Evolutionary conservation across 208 protist species (phyloP).

Genomic region (Trypanosomatidae sp.): DNA sequence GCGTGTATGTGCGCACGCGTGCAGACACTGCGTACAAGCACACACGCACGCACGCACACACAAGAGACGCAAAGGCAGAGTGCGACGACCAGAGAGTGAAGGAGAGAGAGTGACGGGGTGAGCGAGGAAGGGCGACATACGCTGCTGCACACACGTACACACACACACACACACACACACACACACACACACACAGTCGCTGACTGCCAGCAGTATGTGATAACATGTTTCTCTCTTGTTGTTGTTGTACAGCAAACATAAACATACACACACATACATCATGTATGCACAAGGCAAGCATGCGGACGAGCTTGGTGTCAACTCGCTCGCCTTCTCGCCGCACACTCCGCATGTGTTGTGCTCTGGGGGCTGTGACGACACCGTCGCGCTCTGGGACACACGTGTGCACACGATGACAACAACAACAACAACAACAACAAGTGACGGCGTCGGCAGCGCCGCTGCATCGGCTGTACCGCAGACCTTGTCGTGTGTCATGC

Average conservation of each 20-base stretch:
- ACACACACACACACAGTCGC: neutral
- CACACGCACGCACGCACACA: neutral
- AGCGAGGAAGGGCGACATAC: neutral
- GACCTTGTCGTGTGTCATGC: conserved; percentile 4
- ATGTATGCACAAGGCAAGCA: conserved; percentile 34
- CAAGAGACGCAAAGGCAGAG: neutral
- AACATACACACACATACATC: neutral
- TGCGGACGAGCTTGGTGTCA: conserved; percentile 64
- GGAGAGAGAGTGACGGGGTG: neutral
- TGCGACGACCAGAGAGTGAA: neutral
- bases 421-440: conserved; percentile 1
- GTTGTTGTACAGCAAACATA: conserved; percentile 1
- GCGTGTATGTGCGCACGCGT: too few relatives aligned
- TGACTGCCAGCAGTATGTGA: neutral
- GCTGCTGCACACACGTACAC: too few relatives aligned
- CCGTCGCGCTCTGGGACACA: conserved; percentile 64
- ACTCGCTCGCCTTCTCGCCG: conserved; percentile 54
- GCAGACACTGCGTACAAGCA: too few relatives aligned
- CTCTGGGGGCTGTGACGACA: conserved; percentile 77
- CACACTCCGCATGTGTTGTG: conserved; percentile 33
- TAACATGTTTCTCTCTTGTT: conserved; percentile 1
- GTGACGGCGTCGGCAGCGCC: neutral
- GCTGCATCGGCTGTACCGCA: conserved; percentile 6
- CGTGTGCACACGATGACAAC: neutral
- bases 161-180: neutral